Conservation (phyloP, 129 eudicot species). For the Ambrosia artemisiifolia region DNA sequence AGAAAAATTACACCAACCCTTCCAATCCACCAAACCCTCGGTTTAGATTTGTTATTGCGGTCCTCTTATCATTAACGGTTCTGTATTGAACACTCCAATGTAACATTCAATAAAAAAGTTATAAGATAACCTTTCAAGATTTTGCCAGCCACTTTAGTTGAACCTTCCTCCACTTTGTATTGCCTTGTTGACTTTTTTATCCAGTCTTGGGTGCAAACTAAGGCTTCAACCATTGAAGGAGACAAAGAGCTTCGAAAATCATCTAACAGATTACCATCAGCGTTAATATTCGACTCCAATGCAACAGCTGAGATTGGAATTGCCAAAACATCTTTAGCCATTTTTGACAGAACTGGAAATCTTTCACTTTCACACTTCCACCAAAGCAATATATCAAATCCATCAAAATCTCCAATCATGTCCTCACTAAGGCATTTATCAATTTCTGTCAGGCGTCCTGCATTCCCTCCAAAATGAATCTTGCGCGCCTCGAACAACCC, state of each 20-base stretch:
- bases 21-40: too few species aligned
- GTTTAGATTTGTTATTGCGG: not conserved
- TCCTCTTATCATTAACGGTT: too few species aligned
- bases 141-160: not conserved
- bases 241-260: conserved; percentile 7
- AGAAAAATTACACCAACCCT: too few species aligned
- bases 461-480: conserved; percentile 4
- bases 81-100: too few species aligned
- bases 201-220: conserved; percentile 17
- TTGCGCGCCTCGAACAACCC: not conserved
- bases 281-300: not conserved
- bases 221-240: conserved; percentile 13
- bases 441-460: not conserved
- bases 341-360: conserved; percentile 8
- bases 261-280: not conserved
- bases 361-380: not conserved
- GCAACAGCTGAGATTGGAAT: not conserved
- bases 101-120: too few species aligned
- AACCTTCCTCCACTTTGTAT: not conserved
- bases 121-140: not conserved
- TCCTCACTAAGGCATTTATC: not conserved
- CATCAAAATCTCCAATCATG: not conserved
- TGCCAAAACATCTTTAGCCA: conserved; percentile 20
- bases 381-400: conserved; percentile 1
- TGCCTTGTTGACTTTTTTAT: not conserved